Evolutionary conservation across 495 filamentous ascomycete genomes (phyloP).

Genomic region (Podospora pseudocomata): DNA sequence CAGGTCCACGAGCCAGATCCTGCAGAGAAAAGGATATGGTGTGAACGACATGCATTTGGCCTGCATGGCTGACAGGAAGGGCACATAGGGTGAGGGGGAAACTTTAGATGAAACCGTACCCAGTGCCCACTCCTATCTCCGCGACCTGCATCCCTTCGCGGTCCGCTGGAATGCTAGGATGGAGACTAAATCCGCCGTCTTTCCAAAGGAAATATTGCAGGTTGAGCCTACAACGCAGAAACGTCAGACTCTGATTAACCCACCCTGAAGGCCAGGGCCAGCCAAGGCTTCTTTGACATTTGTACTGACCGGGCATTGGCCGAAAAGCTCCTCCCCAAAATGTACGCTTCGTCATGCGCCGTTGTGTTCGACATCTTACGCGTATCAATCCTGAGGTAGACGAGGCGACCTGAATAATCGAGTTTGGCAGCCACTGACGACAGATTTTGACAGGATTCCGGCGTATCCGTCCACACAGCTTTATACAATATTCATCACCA

Average conservation of each 20-base stretch:
- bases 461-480: background rate
- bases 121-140: background rate
- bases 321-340: background rate
- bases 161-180: background rate
- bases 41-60: background rate
- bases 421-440: too few species aligned
- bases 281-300: background rate
- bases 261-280: background rate
- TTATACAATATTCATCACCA: background rate
- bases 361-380: background rate
- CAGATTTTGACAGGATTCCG: too few species aligned
- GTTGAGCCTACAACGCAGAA: background rate
- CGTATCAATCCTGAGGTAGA: background rate
- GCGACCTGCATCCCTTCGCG: background rate
- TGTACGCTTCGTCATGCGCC: background rate
- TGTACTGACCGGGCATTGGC: background rate
- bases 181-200: background rate
- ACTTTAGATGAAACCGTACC: background rate
- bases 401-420: too few species aligned
- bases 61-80: background rate
- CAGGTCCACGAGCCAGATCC: background rate
- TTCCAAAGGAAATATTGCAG: background rate
- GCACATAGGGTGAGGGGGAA: background rate
- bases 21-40: background rate
- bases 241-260: background rate